phyloP scores from a whole-genome alignment of 257 asterid genomes.

The Solanum peruvianum region DNA sequence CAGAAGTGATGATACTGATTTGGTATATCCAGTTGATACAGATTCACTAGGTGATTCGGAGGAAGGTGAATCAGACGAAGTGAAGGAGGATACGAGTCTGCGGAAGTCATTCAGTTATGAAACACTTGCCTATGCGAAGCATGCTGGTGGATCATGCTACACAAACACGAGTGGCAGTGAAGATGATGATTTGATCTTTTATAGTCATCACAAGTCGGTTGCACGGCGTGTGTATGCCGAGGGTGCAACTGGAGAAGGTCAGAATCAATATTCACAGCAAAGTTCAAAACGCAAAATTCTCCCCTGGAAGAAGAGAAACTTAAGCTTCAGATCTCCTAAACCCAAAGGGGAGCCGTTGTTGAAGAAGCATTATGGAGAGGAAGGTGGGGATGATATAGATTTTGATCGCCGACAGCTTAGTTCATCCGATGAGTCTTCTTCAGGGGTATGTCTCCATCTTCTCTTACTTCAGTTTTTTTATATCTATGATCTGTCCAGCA shows the following conservation, averaged over 20 bases:
- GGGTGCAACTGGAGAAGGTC: slow-evolving; percentile 10
- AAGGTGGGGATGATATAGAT: slow-evolving; percentile 92
- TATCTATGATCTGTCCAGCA: background rate
- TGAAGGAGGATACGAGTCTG: slow-evolving; percentile 6
- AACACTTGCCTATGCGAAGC: slow-evolving; percentile 52
- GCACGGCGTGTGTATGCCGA: background rate
- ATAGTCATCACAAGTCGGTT: slow-evolving; percentile 22
- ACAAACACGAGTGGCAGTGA: slow-evolving; percentile 42
- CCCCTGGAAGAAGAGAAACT: slow-evolving; percentile 69
- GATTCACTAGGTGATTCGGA: slow-evolving; percentile 37
- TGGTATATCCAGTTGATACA: slow-evolving; percentile 27
- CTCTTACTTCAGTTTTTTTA: background rate
- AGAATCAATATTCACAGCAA: slow-evolving; percentile 15
- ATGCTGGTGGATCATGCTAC: slow-evolving; percentile 32
- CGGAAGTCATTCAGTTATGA: slow-evolving; percentile 52
- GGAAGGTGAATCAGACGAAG: slow-evolving; percentile 23
- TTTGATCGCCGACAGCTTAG: slow-evolving; percentile 76
- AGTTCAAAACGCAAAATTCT: slow-evolving; percentile 42
- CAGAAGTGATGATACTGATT: slow-evolving; percentile 38
- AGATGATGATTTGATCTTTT: slow-evolving; percentile 59
- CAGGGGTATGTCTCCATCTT: slow-evolving; percentile 22
- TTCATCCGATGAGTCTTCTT: slow-evolving; percentile 58
- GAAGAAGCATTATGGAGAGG: slow-evolving; percentile 57
- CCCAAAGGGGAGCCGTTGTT: slow-evolving; percentile 69
- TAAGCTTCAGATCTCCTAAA: slow-evolving; percentile 58